phyloP scores from a whole-genome alignment of 208 protist species.

The Crithidia expoeki region DNA sequence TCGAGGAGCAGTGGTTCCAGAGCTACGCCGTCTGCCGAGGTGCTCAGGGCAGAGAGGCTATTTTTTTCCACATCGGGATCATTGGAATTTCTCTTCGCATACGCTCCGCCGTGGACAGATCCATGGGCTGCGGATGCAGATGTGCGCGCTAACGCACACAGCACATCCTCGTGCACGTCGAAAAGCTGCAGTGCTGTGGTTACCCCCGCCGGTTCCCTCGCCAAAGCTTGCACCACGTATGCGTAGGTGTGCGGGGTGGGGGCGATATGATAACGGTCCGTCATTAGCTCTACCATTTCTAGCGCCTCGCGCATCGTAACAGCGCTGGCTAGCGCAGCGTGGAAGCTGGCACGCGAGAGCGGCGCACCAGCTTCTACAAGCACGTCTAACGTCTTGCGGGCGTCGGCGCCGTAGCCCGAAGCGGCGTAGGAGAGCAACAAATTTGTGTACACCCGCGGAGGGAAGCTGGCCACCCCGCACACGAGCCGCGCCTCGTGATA shows the following conservation, averaged over 20 bases:
- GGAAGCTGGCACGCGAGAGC: conserved; percentile 70
- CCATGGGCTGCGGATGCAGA: background rate
- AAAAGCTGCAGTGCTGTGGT: conserved; percentile 65
- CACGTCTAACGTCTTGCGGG: conserved; percentile 69
- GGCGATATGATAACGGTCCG: conserved; percentile 54
- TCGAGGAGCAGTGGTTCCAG: conserved; percentile 61
- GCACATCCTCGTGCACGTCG: conserved; percentile 72
- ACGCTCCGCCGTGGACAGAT: no score
- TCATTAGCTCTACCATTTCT: conserved; percentile 76
- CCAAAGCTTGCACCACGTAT: conserved; percentile 55
- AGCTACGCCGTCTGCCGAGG: conserved; percentile 25
- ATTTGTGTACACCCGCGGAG: conserved; percentile 75
- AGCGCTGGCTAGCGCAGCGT: conserved; percentile 67
- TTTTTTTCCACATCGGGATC: background rate
- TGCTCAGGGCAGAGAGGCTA: conserved; percentile 32
- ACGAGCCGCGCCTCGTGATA: conserved; percentile 77
- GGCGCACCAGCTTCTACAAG: conserved; percentile 82
- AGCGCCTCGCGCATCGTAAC: conserved; percentile 73
- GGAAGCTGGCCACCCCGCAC: conserved; percentile 50
- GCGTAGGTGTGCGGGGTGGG: conserved; percentile 82
- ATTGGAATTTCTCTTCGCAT: no score
- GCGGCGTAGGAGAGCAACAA: conserved; percentile 70
- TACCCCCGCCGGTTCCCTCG: conserved; percentile 39
- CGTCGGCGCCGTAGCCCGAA: conserved; percentile 73
- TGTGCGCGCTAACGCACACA: conserved; percentile 39